Base-by-base conservation (phyloP, 2,329 filamentous ascomycete species). In the Huntiella abstrusa region DNA sequence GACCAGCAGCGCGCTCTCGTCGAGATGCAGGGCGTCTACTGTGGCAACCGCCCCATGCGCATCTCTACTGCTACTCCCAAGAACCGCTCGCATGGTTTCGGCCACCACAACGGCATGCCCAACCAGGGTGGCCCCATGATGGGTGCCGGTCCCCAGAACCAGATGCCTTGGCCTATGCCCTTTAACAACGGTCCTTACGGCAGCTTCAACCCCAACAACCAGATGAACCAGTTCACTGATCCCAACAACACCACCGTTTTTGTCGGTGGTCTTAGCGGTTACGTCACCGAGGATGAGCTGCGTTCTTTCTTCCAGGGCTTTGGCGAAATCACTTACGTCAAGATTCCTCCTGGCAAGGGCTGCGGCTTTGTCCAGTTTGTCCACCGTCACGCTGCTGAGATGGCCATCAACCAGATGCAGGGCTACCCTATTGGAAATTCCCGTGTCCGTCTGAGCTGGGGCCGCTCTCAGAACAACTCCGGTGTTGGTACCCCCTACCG, bases 331-430 rank as follows among this genome's bases (percentile, higher is more conserved):
- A 98, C 91, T 57, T 98, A 98, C 62, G 91, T 98, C 69, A 98
- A 98, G 78, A 98, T 98, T 50, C 91, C 91, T 46, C 88, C 91
- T 53, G 91, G 91, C 67, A 98, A 98, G 75, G 91, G 91, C 55
- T 98, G 91, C 59, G 91, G 91, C 49, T 98, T 98, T 60, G 91
- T 98, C 50, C 91, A 98, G 65, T 98, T 98, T 57, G 91, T 98
- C 48, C 91, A 98, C 68, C 86, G 91, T 54, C 91, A 98, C 59
- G 91, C 91, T 45, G 91, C 91, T 11, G 91, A 98, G 69, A 98
- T 98, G 91, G 91, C 91, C 55, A 98, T 98, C 74, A 98, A 98
- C 68, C 91, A 98, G 67, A 98, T 98, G 91, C 91, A 98, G 67
- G 91, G 91, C 51, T 98, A 98, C 62, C 91, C 91, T 17, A 98